Evolutionary conservation across 768 basidiomycete genomes (phyloP).

Genomic region (Pleurotus salmoneostramineus): DNA sequence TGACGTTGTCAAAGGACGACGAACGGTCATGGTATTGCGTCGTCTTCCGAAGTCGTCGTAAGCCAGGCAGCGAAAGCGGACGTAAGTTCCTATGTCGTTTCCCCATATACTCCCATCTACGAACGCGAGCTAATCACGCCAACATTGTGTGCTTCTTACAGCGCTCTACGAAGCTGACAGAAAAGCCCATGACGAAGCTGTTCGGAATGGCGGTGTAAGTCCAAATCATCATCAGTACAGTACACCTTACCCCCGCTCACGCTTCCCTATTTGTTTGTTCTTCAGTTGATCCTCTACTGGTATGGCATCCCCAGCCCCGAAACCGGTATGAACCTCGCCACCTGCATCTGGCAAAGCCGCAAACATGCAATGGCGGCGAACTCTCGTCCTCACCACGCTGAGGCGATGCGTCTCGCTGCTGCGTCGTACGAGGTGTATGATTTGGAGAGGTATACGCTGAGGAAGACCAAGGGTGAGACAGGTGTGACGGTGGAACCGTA

Average conservation of each 20-base stretch:
- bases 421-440: conserved; percentile 74
- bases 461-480: conserved; percentile 59
- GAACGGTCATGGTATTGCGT: conserved; percentile 93
- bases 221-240: neutral
- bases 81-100: conserved; percentile 37
- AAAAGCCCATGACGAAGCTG: conserved; percentile 89
- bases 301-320: conserved; percentile 77
- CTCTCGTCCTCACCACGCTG: conserved; percentile 73
- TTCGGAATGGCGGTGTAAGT: conserved; percentile 79
- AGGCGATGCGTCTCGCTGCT: conserved; percentile 79
- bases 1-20: conserved; percentile 62
- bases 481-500: conserved; percentile 59
- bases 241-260: neutral
- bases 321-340: conserved; percentile 86
- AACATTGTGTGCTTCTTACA: conserved; percentile 16
- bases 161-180: conserved; percentile 86
- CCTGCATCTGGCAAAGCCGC: conserved; percentile 93
- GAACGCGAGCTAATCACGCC: conserved; percentile 4
- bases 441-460: conserved; percentile 71
- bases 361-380: conserved; percentile 80
- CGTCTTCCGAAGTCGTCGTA: conserved; percentile 79
- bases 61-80: conserved; percentile 62
- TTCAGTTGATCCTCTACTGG: conserved; percentile 92
- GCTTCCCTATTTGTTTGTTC: no score
- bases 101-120: neutral